Evolutionary conservation across 257 asterid genomes (phyloP).

Genomic region (Gentiana dahurica): DNA sequence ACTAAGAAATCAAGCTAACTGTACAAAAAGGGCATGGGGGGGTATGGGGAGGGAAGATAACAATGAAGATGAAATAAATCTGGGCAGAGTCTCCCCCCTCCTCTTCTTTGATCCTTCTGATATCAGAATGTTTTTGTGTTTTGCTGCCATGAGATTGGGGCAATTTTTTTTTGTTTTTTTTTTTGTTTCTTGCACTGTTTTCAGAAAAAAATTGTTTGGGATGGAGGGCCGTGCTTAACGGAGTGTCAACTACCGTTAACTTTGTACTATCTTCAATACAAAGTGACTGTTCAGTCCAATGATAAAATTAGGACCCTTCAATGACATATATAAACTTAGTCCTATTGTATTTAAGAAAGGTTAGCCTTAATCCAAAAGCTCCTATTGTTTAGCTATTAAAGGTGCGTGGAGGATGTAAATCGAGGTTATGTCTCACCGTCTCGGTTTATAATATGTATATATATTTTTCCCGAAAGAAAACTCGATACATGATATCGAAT

Average conservation of each 20-base stretch:
- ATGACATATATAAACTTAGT: too few species aligned
- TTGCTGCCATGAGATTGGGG: background rate
- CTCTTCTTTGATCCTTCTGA: background rate
- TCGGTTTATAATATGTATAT: too few species aligned
- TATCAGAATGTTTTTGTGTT: background rate
- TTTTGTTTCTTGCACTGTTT: background rate
- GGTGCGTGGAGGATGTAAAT: too few species aligned
- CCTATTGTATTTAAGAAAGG: too few species aligned
- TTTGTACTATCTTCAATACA: too few species aligned
- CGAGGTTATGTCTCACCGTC: too few species aligned
- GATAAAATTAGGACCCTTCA: too few species aligned
- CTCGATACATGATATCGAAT: too few species aligned
- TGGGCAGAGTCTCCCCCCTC: conserved; percentile 5
- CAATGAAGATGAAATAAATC: background rate
- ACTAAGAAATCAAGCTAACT: background rate
- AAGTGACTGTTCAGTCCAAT: too few species aligned
- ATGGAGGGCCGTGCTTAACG: conserved; percentile 19
- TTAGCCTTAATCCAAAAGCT: too few species aligned
- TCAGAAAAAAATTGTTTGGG: conserved; percentile 1
- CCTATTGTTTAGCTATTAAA: too few species aligned
- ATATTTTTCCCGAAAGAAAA: too few species aligned
- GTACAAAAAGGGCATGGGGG: conserved; percentile 2
- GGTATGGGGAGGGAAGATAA: conserved; percentile 5
- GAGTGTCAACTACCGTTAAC: background rate
- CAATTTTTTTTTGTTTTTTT: background rate